A percentile compares a stretch with the other conserved stretches of the same genome.
phyloP scores from a whole-genome alignment of 2,329 filamentous ascomycete species.

The Fusarium subglutinans region DNA sequence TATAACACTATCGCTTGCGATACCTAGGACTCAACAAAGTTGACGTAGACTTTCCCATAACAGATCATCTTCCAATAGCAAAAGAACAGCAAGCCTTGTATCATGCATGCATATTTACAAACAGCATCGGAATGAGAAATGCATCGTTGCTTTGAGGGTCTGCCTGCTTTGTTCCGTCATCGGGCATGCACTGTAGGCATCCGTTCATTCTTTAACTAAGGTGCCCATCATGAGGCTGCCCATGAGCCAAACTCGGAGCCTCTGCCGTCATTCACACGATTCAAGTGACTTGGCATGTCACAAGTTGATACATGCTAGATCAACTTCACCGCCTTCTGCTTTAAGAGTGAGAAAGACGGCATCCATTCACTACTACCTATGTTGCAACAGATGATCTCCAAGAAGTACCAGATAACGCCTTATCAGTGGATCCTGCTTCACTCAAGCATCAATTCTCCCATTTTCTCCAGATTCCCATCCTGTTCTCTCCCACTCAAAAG shows the following conservation, averaged over 20 bases:
- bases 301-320: conserved; percentile 1
- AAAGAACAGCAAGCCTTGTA: neutral
- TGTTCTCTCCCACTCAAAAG: neutral
- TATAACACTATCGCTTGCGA: conserved; percentile 4
- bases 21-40: neutral
- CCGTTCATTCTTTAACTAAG: neutral
- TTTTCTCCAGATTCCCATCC: conserved; percentile 14
- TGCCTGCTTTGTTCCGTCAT: neutral
- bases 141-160: neutral
- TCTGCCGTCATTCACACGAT: conserved; percentile 17
- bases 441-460: neutral
- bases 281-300: conserved; percentile 34
- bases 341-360: neutral
- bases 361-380: neutral
- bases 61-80: neutral
- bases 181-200: neutral
- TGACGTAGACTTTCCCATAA: neutral
- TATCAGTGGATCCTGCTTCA: conserved; percentile 22
- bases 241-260: neutral
- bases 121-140: neutral
- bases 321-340: conserved; percentile 9
- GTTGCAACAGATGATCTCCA: neutral
- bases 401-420: neutral
- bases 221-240: conserved; percentile 10
- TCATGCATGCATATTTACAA: neutral